Conservation (phyloP, 768 basidiomycete genomes). For the Mycena vulgaris region DNA sequence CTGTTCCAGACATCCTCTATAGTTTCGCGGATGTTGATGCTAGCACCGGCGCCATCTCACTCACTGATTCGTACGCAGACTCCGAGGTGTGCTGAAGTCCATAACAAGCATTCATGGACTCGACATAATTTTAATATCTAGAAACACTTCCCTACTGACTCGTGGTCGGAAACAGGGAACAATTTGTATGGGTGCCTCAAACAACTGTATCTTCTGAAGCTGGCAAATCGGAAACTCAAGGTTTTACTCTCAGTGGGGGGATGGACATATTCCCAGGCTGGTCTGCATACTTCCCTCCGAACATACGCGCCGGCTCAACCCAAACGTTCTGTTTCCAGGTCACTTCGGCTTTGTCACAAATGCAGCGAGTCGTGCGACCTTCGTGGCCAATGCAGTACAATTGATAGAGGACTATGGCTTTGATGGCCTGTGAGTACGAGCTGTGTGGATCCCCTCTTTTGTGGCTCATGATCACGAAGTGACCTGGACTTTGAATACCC, state of each 20-base stretch:
- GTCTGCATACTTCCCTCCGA: conserved; percentile 40
- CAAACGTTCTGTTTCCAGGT: conserved; percentile 56
- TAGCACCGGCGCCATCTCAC: conserved; percentile 70
- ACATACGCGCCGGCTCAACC: background rate
- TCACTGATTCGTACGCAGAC: conserved; percentile 86
- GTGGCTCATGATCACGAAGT: conserved; percentile 52
- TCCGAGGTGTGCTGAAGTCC: conserved; percentile 60
- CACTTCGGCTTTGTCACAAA: conserved; percentile 78
- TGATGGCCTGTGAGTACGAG: conserved; percentile 75
- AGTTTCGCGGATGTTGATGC: conserved; percentile 83
- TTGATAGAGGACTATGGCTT: conserved; percentile 84
- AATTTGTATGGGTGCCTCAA: conserved; percentile 89
- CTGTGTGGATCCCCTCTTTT: background rate
- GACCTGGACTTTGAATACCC: conserved; percentile 90
- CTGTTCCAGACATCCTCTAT: conserved; percentile 76
- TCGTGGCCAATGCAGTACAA: conserved; percentile 73
- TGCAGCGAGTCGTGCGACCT: conserved; percentile 64
- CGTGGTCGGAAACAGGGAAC: conserved; percentile 81
- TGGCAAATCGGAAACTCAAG: conserved; percentile 69
- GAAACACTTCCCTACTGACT: conserved; percentile 83
- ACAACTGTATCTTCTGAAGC: conserved; percentile 77
- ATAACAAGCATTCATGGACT: background rate
- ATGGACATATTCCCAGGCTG: conserved; percentile 79
- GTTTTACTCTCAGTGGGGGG: conserved; percentile 68
- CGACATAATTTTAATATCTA: conserved; percentile 52